phyloP scores from a whole-genome alignment of 352 stramenopile genomes.

The Pythium monospermum region DNA sequence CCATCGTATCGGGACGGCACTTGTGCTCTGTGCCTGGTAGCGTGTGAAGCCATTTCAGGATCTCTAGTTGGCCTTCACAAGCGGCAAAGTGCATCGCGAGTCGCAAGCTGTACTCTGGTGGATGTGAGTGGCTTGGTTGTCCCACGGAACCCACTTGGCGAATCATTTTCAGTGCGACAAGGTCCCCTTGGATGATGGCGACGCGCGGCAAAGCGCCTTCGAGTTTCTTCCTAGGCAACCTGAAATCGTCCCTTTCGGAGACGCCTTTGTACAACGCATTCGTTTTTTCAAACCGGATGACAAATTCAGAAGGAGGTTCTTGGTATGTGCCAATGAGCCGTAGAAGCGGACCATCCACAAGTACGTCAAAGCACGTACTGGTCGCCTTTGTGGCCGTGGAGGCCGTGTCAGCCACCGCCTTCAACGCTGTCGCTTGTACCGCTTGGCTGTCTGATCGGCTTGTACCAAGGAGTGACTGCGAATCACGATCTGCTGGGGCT shows the following conservation, averaged over 20 bases:
- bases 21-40: not conserved
- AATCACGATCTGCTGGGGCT: no score
- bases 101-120: not conserved
- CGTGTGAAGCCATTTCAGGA: constrained; percentile 6
- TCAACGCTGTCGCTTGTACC: no score
- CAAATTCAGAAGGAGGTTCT: not conserved
- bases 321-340: not conserved
- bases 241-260: no score
- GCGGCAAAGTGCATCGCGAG: constrained; percentile 4
- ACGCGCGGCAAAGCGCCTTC: not conserved
- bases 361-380: no score
- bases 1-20: constrained; percentile 9
- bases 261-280: no score
- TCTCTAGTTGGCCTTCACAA: constrained; percentile 6
- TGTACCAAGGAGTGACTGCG: no score
- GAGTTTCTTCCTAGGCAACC: no score
- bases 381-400: no score
- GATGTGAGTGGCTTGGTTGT: not conserved
- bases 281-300: not conserved
- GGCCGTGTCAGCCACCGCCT: no score
- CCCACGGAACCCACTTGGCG: not conserved
- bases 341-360: constrained; percentile 1
- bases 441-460: no score
- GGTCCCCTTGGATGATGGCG: constrained; percentile 7
- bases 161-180: not conserved